Evolutionary conservation across 2,329 filamentous ascomycete species (phyloP), one percentile per base, ranked within the genome.

Genomic region (Exophiala lecanii-corni): DNA sequence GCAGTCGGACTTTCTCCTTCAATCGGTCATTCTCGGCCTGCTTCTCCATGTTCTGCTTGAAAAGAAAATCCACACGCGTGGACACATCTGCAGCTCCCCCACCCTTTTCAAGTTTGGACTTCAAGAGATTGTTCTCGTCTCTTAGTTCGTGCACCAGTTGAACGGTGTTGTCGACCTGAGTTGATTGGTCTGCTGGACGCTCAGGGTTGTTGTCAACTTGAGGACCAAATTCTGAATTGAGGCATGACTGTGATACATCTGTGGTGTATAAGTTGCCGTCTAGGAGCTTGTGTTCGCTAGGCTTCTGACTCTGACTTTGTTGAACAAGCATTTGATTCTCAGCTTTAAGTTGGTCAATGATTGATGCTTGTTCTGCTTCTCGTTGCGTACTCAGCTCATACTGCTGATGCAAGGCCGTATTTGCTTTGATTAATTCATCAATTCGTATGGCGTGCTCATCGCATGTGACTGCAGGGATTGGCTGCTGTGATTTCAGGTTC

Each of bases 21-120:
- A 56, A 32, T 20, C 35, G 39, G 26, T 51, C 46, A 32, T 55
- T 56, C 25, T 56, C 46, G 17, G 52, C 52, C 38, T 56, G 54
- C 35, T 47, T 53, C 34, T 51, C 47, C 18, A 49, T 45, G 31
- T 54, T 45, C 35, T 47, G 45, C 18, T 50, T 41, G 36, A 55
- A 56, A 12, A 56, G 39, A 4, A 46, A 41, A 17, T 55, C 50
- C 5, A 56, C 25, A n/a, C 52, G 44, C 10, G 28, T 16, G 2
- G 39, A 19, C 13, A 45, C 9, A 16, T 43, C 30, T 19, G 41
- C 30, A 10, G 28, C 16, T 20, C 26, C 32, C 13, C n/a, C 30
- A 36, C 10, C 4, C 13, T 23, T 37, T 12, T 2, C 4, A 36
- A 36, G 39, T 36, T 25, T 41, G 26, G n/a, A 36, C 41, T 31